A percentile compares a stretch with the other conserved stretches of the same genome.
Conservation (phyloP, 495 filamentous ascomycete genomes). For the Monascus purpureus region DNA sequence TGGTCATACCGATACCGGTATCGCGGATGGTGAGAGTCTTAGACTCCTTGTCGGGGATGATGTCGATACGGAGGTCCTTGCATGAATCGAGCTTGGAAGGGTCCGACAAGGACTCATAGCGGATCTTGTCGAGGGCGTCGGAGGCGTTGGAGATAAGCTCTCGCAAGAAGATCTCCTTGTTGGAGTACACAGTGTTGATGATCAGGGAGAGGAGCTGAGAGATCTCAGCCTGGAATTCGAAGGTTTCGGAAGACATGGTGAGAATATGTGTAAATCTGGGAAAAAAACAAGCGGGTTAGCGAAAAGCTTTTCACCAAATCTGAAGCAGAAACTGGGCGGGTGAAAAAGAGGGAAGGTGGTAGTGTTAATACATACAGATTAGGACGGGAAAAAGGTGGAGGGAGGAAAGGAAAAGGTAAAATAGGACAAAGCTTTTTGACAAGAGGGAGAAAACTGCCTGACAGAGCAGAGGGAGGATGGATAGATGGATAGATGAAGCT, state of each 20-base stretch:
- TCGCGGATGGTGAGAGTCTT: slow-evolving; percentile 96
- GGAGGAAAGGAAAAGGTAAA: slow-evolving; percentile 3
- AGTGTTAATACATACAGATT: too few species aligned
- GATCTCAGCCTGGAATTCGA: slow-evolving; percentile 99
- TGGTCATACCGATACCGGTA: slow-evolving; percentile 99
- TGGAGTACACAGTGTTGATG: slow-evolving; percentile 99
- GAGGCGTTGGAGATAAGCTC: slow-evolving; percentile 96
- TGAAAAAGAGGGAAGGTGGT: too few species aligned
- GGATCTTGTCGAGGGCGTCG: slow-evolving; percentile 99
- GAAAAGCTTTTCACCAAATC: background rate
- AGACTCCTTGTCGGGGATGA: slow-evolving; percentile 88
- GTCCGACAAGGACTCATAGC: slow-evolving; percentile 94
- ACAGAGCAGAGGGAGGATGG: slow-evolving; percentile 1
- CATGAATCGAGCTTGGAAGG: slow-evolving; percentile 88
- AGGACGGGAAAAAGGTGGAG: too few species aligned
- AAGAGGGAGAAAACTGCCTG: slow-evolving; percentile 3
- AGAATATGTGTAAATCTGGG: slow-evolving; percentile 11
- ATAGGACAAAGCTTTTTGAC: slow-evolving; percentile 1
- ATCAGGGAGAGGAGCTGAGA: slow-evolving; percentile 98
- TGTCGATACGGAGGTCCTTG: slow-evolving; percentile 97
- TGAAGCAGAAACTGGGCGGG: too few species aligned
- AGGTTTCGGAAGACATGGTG: slow-evolving; percentile 78
- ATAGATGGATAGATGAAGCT: slow-evolving; percentile 3
- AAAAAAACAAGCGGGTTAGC: slow-evolving; percentile 3
- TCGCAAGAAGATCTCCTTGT: slow-evolving; percentile 99